Evolutionary conservation across 129 eudicot genomes (phyloP), one percentile per base, ranked within the genome.

Genomic region (Silybum marianum): DNA sequence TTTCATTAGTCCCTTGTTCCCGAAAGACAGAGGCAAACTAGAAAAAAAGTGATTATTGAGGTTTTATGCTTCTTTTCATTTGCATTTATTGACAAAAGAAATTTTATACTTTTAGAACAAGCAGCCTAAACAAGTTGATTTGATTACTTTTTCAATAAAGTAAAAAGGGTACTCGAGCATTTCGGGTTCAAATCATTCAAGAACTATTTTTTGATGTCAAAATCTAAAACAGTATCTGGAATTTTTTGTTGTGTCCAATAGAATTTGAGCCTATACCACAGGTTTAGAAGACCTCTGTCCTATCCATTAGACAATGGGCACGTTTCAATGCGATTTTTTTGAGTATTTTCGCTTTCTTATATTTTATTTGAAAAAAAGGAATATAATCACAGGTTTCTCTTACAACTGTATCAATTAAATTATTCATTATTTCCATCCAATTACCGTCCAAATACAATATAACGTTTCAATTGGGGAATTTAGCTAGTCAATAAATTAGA

Each of bases 201-300:
- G 19, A 14, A 9, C 7, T 58, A n/a, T n/a, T 51, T 51, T 51
- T 51, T 16, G 60, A 51, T 51, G 16, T 51, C 63, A 7, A 51
- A 51, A 51, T 14, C 21, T 51, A 14, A 51, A 51, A 26, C 1
- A 26, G 30, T 26, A 26, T 26, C 30, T 26, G 30, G 30, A 26
- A 26, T 26, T 26, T 25, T 26, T 26, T 26, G 30, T 26, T n/a
- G n/a, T n/a, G 30, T 26, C 68, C 25, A 60, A n/a, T 60, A 60
- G 68, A 11, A 63, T 19, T 63, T 19, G 69, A 19, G 1, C 69
- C 26, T 63, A 63, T 63, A 1, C 26, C 26, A 63, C 5, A 19
- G 69, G 69, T 63, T 63, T 63, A 21, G 69, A 63, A 63, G 69
- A 21, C 69, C 13, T 63, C 9, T 63, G 69, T 63, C 69, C 69